A percentile compares a stretch with the other conserved stretches of the same genome.
phyloP scores from a whole-genome alignment of 768 basidiomycete genomes.

The Lactarius hatsudake region DNA sequence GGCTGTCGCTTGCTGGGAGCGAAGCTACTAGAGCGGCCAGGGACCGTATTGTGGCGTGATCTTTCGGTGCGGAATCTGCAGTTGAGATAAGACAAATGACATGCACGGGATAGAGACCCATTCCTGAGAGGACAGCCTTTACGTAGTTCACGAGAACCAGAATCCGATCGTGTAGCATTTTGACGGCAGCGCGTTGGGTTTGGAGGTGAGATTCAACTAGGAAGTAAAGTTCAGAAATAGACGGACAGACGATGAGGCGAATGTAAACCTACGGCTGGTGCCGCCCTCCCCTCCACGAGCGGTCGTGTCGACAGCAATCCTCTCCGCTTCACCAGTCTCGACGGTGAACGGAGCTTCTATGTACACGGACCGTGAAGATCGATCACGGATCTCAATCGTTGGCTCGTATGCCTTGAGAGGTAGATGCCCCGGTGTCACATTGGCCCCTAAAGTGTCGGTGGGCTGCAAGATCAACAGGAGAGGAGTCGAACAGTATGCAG shows the following conservation, averaged over 20 bases:
- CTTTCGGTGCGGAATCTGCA: constrained; percentile 67
- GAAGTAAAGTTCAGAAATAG: constrained; percentile 15
- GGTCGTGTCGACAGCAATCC: constrained; percentile 97
- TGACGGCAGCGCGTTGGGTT: constrained; percentile 90
- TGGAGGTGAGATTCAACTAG: constrained; percentile 88
- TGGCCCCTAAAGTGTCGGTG: constrained; percentile 42
- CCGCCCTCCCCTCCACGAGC: constrained; percentile 82
- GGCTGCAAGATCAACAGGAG: constrained; percentile 79
- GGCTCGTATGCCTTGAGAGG: constrained; percentile 95
- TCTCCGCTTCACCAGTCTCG: constrained; percentile 97
- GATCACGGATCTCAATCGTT: constrained; percentile 79
- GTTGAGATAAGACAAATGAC: constrained; percentile 5
- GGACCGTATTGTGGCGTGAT: constrained; percentile 79
- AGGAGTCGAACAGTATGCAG: constrained; percentile 81
- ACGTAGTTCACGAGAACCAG: constrained; percentile 86
- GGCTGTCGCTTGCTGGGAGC: constrained; percentile 82
- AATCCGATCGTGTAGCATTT: constrained; percentile 95
- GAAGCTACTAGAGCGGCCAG: constrained; percentile 85
- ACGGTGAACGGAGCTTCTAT: constrained; percentile 85
- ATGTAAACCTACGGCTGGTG: constrained; percentile 68
- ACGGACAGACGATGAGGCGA: background rate
- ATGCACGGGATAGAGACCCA: constrained; percentile 24
- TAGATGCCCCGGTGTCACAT: constrained; percentile 67
- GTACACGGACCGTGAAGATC: constrained; percentile 73
- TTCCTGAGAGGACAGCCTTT: constrained; percentile 69